Evolutionary conservation across 2,329 filamentous ascomycete species (phyloP), one percentile per base, ranked within the genome.

Genomic region (Talaromyces amestolkiae): DNA sequence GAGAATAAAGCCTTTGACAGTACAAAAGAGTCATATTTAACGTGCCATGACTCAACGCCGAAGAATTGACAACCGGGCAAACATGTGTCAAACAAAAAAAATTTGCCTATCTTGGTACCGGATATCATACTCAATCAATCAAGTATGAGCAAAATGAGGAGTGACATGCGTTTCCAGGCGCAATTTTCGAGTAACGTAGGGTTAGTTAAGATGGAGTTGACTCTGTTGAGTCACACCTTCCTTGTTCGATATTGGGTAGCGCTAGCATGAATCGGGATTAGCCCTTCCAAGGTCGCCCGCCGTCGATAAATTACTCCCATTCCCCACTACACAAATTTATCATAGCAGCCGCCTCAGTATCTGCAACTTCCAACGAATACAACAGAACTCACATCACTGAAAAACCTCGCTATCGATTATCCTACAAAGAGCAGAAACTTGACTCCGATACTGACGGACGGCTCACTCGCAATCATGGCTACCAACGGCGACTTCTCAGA

Each of bases 401-500:
- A 22, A 22, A n/a, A 43, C 22, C 39, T 45, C 15, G 24, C 39
- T 45, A 17, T 59, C 22, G 56, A 27, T 19, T 27, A 59, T 7
- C 4, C 5, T 1, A 27, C 6, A 45, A n/a, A 37, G 31, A 59
- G 37, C 56, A 45, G 39, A 22, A 43, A 4, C 2, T 7, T 13
- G 4, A 11, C 13, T 11, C 27, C 5, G 33, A 5, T 33, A 37
- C 19, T 54, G 47, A 59, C 33, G 24, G 24, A 49, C 41, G 15
- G 37, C 41, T 35, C 27, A 27, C 59, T 37, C 15, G 45, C 61
- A 66, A 61, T 61, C 76, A 85, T 85, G 84, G 83, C 82, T 73
- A 78, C 82, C 68, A 85, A 84, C 78, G 83, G 83, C 74, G 83
- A 85, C 72, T 83, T 82, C 71, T 83, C 82, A 65, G 82, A 84